Base-by-base conservation (phyloP, 768 basidiomycete genomes). In the Tylopilus intermedius region DNA sequence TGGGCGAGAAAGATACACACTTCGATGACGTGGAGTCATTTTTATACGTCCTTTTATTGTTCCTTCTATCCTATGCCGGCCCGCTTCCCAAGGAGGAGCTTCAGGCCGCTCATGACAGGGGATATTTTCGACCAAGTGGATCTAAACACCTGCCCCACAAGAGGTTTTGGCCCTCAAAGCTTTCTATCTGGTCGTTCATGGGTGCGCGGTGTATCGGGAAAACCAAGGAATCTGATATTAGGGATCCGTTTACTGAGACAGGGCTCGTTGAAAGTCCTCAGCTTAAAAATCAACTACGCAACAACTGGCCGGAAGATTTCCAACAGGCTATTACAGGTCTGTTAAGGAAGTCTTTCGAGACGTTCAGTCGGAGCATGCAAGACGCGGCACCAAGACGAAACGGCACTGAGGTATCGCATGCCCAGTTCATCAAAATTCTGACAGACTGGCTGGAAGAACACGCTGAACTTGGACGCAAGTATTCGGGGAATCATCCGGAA, bases 1-100 rank as follows among this genome's bases (percentile, higher is more conserved):
- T 10, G 11, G 49, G 49, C 14, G 15, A n/a, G 2, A 50, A 7
- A n/a, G 41, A 50, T 15, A 50, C 49, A 3, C 49, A 50, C 7
- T 50, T 50, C 15, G 37, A 38, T 45, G 55, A 61, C 9, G 45
- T 61, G 18, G 58, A 62, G 13, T 62, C 61, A 0, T 58, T 62
- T 11, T 11, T 33, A 11, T 33, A 33, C 10, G 32, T 33, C 9
- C 32, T 33, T 33, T 4, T 33, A 33, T 13, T 48, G 49, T 41
- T 62, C 55, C 24, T 47, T 18, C 39, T 47, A 8, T 47, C 47
- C 4, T 47, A 47, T 18, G 37, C 47, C 9, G 37, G 47, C 0
- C 57, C 61, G 0, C 56, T 60, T 6, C 2, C 44, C 2, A 42
- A 49, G 21, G 11, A 40, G 1, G 33, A 42, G 5, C 14, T 15